Percentiles rank a stretch among this genome's conserved stretches.
These are phyloP conservation scores for Yarrowia divulgata DNA, from an alignment of 805 yeast species.

Conservation along the genomic window DNA sequence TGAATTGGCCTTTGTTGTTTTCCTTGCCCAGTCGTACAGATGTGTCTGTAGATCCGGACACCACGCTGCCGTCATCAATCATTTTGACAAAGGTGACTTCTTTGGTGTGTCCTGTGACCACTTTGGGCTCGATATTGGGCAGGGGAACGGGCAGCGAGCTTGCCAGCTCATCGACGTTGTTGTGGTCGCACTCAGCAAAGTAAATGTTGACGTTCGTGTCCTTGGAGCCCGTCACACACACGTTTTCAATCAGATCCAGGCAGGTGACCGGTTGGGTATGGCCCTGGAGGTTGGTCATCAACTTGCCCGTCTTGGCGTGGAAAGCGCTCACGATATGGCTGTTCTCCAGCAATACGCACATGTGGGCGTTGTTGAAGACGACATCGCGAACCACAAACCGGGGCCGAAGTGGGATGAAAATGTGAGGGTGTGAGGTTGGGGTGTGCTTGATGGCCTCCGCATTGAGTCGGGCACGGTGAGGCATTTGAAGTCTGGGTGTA, in stretches of 20 bases:
- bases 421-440: constrained; percentile 20
- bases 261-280: constrained; percentile 19
- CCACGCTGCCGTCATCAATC: constrained; percentile 24
- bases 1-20: constrained; percentile 13
- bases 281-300: constrained; percentile 30
- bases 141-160: constrained; percentile 17
- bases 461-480: not conserved
- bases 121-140: constrained; percentile 14
- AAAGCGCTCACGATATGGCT: constrained; percentile 23
- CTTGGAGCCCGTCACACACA: constrained; percentile 25
- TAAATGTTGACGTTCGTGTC: constrained; percentile 5
- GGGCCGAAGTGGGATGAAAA: constrained; percentile 22
- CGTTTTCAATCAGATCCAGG: constrained; percentile 18
- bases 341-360: constrained; percentile 17
- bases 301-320: constrained; percentile 15
- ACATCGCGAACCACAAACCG: constrained; percentile 19
- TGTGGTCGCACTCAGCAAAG: constrained; percentile 21
- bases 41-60: constrained; percentile 11
- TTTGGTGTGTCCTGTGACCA: constrained; percentile 3
- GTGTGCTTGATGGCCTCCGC: not conserved
- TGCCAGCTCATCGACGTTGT: constrained; percentile 11
- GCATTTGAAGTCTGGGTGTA: not conserved
- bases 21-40: constrained; percentile 8
- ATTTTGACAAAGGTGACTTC: constrained; percentile 5
- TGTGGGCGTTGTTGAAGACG: constrained; percentile 21